Conservation (phyloP, 208 protist species). For the Leishmania gerbilli region DNA sequence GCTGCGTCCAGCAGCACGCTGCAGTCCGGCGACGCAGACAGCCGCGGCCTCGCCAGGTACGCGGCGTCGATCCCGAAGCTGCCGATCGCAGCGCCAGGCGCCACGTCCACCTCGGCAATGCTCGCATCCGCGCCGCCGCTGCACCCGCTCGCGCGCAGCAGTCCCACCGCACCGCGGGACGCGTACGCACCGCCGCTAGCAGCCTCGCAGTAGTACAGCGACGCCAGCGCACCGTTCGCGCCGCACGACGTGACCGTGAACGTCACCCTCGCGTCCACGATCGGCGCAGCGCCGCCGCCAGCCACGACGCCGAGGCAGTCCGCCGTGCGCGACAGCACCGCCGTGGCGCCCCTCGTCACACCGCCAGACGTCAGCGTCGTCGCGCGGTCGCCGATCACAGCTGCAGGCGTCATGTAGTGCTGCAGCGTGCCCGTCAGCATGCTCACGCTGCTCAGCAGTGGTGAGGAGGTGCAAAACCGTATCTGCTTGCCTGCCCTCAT, state of each 20-base stretch:
- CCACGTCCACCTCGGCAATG: conserved; percentile 35
- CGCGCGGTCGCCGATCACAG: conserved; percentile 42
- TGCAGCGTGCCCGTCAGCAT: conserved; percentile 32
- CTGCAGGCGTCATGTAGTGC: conserved; percentile 62
- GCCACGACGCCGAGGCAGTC: conserved; percentile 41
- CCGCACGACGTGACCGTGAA: conserved; percentile 44
- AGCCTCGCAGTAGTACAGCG: conserved; percentile 70
- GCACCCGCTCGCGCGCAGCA: conserved; percentile 51
- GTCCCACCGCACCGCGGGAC: conserved; percentile 41
- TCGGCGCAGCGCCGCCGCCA: conserved; percentile 20
- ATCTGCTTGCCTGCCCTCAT: not conserved
- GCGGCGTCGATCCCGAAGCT: conserved; percentile 47
- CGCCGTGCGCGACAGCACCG: conserved; percentile 36
- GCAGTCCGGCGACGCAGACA: conserved; percentile 47
- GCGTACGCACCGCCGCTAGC: conserved; percentile 33
- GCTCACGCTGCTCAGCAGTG: no score
- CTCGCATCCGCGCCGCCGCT: conserved; percentile 26
- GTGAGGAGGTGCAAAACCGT: no score
- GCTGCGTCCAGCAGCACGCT: conserved; percentile 9
- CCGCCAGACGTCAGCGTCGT: conserved; percentile 38
- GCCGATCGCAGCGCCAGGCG: conserved; percentile 38
- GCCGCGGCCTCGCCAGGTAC: conserved; percentile 32
- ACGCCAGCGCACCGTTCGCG: conserved; percentile 23
- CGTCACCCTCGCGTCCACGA: conserved; percentile 29
- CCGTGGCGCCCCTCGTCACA: conserved; percentile 20